Evolutionary conservation across 768 basidiomycete genomes (phyloP), one percentile per base, ranked within the genome.

Genomic region (Polyporus arcularius): DNA sequence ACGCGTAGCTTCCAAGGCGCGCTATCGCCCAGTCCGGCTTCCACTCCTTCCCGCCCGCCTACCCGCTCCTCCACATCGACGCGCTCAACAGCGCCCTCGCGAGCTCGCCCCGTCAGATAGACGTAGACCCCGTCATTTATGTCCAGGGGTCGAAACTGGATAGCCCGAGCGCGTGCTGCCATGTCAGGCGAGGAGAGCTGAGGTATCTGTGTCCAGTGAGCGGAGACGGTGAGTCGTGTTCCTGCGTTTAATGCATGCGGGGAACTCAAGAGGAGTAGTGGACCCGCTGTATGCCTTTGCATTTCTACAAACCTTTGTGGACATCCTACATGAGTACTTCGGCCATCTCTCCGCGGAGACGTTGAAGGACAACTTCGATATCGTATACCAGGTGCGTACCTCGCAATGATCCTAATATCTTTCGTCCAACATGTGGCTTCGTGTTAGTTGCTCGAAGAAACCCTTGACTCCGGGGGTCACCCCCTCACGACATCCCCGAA

Each of bases 11-110:
- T 52, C 18, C 40, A 58, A 65, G 71, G 28, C 68, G 68, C 48
- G 87, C 94, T 28, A 90, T 97, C 65, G 91, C 96, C 65, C 92
- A 94, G 75, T 94, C 94, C 32, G 90, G 90, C 42, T 97, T 96
- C 75, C 86, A 90, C 56, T 86, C 87, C 16, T 86, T 85, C 46
- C 81, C 89, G 11, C 74, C 89, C 0, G 85, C 88, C 1, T 94
- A 94, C 73, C 88, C 95, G 1, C 79, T 94, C 8, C 76, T 95
- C 2, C 93, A 95, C 71, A 87, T 96, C 65, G 93, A 95, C 72
- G 86, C 93, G 1, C 79, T 91, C 63, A 95, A 90, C 73, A 85
- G 81, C 57, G 89, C 91, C 2, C 75, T 89, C 21, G 76, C 82
- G 35, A 88, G 85, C 62, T 78, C 85, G 31, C 63, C 76, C 30